Base-by-base conservation (phyloP, 306 rosid species). In the Adenanthera pavonina region DNA sequence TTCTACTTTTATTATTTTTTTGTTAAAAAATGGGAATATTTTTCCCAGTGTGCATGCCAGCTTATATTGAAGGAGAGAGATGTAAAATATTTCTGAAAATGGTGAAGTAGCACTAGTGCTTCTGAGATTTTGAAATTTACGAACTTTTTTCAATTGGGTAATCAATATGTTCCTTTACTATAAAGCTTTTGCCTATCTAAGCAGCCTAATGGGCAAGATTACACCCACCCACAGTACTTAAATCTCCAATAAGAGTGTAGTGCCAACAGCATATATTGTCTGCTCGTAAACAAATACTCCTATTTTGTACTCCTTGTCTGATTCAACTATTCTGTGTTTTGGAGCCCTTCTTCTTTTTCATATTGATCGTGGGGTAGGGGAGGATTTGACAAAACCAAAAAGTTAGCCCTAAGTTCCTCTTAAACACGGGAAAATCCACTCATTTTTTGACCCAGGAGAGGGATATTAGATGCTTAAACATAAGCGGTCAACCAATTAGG, bases 251-350 rank as follows among this genome's bases (percentile, higher is more conserved):
- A 70, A 64, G 15, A 79, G 57, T 72, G 56, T 79, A 85, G 94
- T 89, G 92, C 86, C 89, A 87, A 77, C 91, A 91, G 94, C 92
- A 91, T 91, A 82, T 91, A 15, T 80, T 78, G 88, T 86, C 86
- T 78, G 48, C 59, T 80, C 61, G 62, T 72, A 74, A 91, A 69
- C 73, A 70, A 80, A 61, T 60, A 74, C 82, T 74, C 81, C 67
- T 4, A 76, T 52, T 66, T 80, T 82, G 84, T 76, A 84, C 74
- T 33, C 40, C 3, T 36, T 30, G 41, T 25, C 40, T 78, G 69
- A 75, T 59, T 80, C 65, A 56, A 75, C 66, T 44, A 66, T 87
- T 82, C 65, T 80, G 53, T 69, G 85, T 57, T 83, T 52, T 10
- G 82, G 68, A 79, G 83, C 80, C 70, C 46, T 85, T 81, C 86